phyloP scores from a whole-genome alignment of 2,329 filamentous ascomycete species.

The Aspergillus bombycis region DNA sequence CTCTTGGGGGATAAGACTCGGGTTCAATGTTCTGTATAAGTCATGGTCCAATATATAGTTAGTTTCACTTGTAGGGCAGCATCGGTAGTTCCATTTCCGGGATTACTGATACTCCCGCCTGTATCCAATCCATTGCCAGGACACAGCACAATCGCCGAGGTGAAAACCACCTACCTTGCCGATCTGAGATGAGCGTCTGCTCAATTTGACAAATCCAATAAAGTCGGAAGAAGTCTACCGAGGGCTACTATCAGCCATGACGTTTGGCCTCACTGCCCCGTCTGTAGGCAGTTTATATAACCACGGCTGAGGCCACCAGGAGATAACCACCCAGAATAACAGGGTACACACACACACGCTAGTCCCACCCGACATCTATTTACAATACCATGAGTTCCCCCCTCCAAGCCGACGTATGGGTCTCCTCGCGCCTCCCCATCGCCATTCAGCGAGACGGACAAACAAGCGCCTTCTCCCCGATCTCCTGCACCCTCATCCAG shows the following conservation, averaged over 20 bases:
- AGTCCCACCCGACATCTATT: neutral
- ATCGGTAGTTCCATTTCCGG: neutral
- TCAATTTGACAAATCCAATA: neutral
- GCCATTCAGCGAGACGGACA: neutral
- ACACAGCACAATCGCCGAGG: neutral
- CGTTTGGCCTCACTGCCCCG: neutral
- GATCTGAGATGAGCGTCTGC: neutral
- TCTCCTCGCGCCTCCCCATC: neutral
- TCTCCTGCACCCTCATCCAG: slow-evolving; percentile 29
- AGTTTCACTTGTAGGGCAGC: no score
- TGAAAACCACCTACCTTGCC: neutral
- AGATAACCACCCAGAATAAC: accelerated
- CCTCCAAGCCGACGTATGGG: neutral
- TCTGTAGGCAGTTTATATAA: neutral
- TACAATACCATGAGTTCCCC: neutral
- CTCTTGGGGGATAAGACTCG: neutral
- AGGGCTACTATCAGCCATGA: neutral
- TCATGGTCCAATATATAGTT: neutral
- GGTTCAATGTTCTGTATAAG: neutral
- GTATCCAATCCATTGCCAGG: neutral
- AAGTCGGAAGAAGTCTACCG: neutral
- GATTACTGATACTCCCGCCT: neutral
- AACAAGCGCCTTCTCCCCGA: slow-evolving; percentile 11
- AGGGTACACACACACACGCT: neutral
- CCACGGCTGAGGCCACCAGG: neutral